These are phyloP conservation scores for Echites panduratus DNA, from an alignment of 257 asterid genomes.

Conservation along the genomic window DNA sequence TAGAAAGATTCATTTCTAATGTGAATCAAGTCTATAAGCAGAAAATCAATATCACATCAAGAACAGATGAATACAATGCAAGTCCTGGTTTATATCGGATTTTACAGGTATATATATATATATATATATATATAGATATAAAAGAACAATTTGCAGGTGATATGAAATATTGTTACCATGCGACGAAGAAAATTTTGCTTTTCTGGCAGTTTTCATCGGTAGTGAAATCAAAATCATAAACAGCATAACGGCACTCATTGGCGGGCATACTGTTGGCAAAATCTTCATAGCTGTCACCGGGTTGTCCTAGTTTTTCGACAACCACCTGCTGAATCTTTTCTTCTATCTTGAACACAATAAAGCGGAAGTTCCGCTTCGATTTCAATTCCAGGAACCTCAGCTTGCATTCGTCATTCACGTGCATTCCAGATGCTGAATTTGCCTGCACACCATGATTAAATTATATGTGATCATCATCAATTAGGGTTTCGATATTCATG, in stretches of 20 bases:
- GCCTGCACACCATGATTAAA: conserved; percentile 50
- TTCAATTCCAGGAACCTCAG: conserved; percentile 65
- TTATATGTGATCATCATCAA: too few species aligned
- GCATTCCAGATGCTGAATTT: conserved; percentile 74
- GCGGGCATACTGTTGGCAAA: conserved; percentile 55
- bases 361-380: conserved; percentile 67
- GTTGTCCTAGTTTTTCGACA: conserved; percentile 69
- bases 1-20: too few species aligned
- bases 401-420: conserved; percentile 69
- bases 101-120: too few species aligned
- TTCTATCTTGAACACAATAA: conserved; percentile 56
- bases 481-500: too few species aligned
- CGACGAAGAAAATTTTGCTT: conserved; percentile 81
- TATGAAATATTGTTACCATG: conserved; percentile 39
- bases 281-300: conserved; percentile 46
- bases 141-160: not conserved
- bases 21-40: too few species aligned
- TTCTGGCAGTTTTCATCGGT: conserved; percentile 77
- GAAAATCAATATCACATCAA: too few species aligned
- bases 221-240: conserved; percentile 68
- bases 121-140: too few species aligned
- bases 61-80: too few species aligned
- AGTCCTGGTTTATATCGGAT: too few species aligned
- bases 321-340: conserved; percentile 43
- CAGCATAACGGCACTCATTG: conserved; percentile 81